phyloP scores from a whole-genome alignment of 2,329 filamentous ascomycete genomes.

The Aspergillus sp. region DNA sequence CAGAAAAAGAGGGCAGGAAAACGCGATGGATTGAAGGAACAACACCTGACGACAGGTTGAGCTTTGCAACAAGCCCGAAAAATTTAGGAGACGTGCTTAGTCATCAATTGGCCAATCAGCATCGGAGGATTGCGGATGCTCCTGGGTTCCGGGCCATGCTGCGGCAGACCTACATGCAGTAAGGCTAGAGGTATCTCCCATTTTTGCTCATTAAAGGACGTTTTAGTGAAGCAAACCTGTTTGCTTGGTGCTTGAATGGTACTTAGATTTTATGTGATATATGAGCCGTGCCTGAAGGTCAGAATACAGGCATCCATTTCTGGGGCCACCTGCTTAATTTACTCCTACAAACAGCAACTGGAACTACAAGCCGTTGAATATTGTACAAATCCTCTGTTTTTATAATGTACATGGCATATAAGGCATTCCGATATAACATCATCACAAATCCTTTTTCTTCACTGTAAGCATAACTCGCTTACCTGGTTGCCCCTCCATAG shows the following conservation, averaged over 20 bases:
- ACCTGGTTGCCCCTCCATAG: slow-evolving; percentile 44
- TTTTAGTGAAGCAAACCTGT: too few relatives aligned
- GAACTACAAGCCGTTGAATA: neutral
- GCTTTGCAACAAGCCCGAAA: slow-evolving; percentile 22
- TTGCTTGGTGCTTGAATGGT: too few relatives aligned
- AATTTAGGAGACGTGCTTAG: slow-evolving; percentile 41
- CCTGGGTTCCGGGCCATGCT: neutral
- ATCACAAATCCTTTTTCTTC: slow-evolving; percentile 29
- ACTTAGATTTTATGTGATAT: too few relatives aligned
- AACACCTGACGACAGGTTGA: slow-evolving; percentile 13
- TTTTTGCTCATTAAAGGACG: too few relatives aligned
- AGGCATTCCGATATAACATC: neutral
- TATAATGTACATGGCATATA: slow-evolving; percentile 15
- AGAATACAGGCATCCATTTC: too few relatives aligned
- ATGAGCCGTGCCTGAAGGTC: neutral
- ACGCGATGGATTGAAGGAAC: slow-evolving; percentile 30
- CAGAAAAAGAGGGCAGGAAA: slow-evolving; percentile 27
- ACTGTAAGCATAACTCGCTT: slow-evolving; percentile 38
- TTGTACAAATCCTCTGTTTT: neutral
- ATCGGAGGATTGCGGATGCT: slow-evolving; percentile 29
- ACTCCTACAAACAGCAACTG: too few relatives aligned
- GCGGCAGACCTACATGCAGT: too few relatives aligned
- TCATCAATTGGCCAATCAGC: slow-evolving; percentile 38
- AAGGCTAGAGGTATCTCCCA: too few relatives aligned
- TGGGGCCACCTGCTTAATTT: neutral